Evolutionary conservation across 345 rosid species (phyloP).

Genomic region (Camelina neglecta): DNA sequence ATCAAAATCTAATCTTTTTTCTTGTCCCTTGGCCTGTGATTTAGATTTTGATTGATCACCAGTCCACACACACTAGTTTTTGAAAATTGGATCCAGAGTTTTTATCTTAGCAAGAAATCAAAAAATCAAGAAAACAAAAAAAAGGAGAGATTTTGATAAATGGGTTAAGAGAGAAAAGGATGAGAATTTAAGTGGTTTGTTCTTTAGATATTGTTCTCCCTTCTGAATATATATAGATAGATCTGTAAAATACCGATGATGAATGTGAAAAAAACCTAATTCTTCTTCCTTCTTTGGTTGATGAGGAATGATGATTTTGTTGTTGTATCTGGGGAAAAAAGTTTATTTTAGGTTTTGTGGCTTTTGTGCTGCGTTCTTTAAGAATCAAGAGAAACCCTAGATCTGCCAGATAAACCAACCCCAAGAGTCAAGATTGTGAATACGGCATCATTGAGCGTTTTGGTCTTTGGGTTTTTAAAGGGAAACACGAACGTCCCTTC

Average conservation of each 20-base stretch:
- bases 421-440: slow-evolving; percentile 41
- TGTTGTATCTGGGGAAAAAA: slow-evolving; percentile 14
- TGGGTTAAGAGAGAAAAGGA: slow-evolving; percentile 25
- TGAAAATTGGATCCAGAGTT: slow-evolving; percentile 50
- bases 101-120: slow-evolving; percentile 32
- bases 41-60: slow-evolving; percentile 37
- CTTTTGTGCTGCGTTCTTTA: slow-evolving; percentile 31
- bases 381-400: slow-evolving; percentile 60
- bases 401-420: slow-evolving; percentile 48
- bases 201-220: slow-evolving; percentile 24
- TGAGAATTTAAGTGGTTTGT: slow-evolving; percentile 34
- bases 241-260: slow-evolving; percentile 40
- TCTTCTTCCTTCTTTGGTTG: slow-evolving; percentile 38
- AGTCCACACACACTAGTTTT: slow-evolving; percentile 47
- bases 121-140: not conserved
- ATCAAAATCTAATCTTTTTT: slow-evolving; percentile 26
- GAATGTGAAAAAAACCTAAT: slow-evolving; percentile 26
- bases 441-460: not conserved
- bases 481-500: slow-evolving; percentile 33
- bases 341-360: slow-evolving; percentile 32
- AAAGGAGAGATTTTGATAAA: slow-evolving; percentile 11
- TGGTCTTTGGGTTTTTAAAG: slow-evolving; percentile 20
- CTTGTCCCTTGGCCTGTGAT: slow-evolving; percentile 40
- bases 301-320: slow-evolving; percentile 25
- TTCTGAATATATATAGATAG: slow-evolving; percentile 19